A percentile compares a stretch with the other conserved stretches of the same genome.
Evolutionary conservation across 1,284 basidiomycete species (phyloP).

Genomic region (Bondarzewia mesenterica): DNA sequence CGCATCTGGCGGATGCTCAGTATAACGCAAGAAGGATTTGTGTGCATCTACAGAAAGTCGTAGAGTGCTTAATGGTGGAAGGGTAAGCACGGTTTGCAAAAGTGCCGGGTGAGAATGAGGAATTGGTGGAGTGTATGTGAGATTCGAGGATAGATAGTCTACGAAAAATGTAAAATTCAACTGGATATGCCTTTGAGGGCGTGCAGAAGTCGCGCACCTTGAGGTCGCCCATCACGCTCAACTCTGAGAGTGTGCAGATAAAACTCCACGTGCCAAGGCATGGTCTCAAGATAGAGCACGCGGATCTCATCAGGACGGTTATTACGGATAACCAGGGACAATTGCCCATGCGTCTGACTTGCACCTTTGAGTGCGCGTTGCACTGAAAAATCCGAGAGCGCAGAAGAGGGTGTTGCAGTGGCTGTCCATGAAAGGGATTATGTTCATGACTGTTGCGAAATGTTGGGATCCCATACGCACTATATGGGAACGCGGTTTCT

Average conservation of each 20-base stretch:
- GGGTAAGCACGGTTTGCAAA: slow-evolving; percentile 61
- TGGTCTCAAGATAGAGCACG: slow-evolving; percentile 80
- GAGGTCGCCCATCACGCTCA: slow-evolving; percentile 23
- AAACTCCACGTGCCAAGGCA: slow-evolving; percentile 90
- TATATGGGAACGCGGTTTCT: slow-evolving; percentile 44
- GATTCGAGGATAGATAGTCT: slow-evolving; percentile 53
- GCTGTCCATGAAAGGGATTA: not conserved
- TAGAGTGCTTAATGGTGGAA: slow-evolving; percentile 64
- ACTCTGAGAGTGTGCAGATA: slow-evolving; percentile 76
- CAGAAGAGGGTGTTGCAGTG: slow-evolving; percentile 21
- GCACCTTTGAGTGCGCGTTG: slow-evolving; percentile 69
- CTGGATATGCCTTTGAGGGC: slow-evolving; percentile 7
- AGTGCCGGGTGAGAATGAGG: slow-evolving; percentile 69
- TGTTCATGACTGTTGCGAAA: too few species aligned
- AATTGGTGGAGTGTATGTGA: slow-evolving; percentile 63
- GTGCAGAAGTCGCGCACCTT: slow-evolving; percentile 35
- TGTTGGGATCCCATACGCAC: slow-evolving; percentile 35
- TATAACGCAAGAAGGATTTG: slow-evolving; percentile 88
- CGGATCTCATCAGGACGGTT: slow-evolving; percentile 39
- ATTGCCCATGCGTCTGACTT: slow-evolving; percentile 69
- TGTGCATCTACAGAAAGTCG: slow-evolving; percentile 68
- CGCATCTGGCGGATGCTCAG: slow-evolving; percentile 93
- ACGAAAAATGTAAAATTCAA: slow-evolving; percentile 7
- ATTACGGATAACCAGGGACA: slow-evolving; percentile 70
- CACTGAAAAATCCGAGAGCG: slow-evolving; percentile 42